Conservation (phyloP, 2,329 filamentous ascomycete genomes). For the Cyphellophora attinorum region DNA sequence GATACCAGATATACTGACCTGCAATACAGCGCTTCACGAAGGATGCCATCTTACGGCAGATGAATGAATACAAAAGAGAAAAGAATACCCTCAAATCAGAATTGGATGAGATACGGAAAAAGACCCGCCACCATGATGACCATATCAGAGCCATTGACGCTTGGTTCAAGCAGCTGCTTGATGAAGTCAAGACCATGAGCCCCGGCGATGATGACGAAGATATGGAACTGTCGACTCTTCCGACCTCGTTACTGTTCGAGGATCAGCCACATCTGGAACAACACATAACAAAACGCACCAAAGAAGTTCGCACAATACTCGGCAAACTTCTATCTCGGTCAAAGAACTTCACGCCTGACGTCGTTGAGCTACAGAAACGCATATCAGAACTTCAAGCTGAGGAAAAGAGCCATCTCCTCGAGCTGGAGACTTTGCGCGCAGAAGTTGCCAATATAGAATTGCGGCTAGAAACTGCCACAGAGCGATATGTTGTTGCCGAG, state of each 20-base stretch:
- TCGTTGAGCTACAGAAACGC: conserved; percentile 63
- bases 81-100: conserved; percentile 71
- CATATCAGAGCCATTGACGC: conserved; percentile 82
- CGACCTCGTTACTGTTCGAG: conserved; percentile 45
- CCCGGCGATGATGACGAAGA: conserved; percentile 16
- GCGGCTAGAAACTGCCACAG: conserved; percentile 76
- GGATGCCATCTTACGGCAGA: conserved; percentile 92
- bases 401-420: conserved; percentile 71
- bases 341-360: conserved; percentile 50
- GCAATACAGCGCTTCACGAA: conserved; percentile 70
- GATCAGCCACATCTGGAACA: conserved; percentile 58
- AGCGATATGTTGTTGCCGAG: conserved; percentile 90
- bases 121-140: conserved; percentile 76
- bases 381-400: conserved; percentile 65
- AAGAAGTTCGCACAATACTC: conserved; percentile 65
- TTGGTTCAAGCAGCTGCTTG: conserved; percentile 83
- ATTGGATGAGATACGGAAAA: conserved; percentile 69
- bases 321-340: conserved; percentile 53
- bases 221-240: conserved; percentile 30
- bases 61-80: conserved; percentile 95
- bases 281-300: conserved; percentile 68
- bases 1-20: neutral
- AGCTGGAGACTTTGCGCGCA: conserved; percentile 62
- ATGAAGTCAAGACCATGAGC: conserved; percentile 31
- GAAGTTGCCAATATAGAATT: conserved; percentile 82